A percentile compares a stretch with the other conserved stretches of the same genome.
phyloP scores from a whole-genome alignment of 306 rosid genomes.

The Castanea crenata region DNA sequence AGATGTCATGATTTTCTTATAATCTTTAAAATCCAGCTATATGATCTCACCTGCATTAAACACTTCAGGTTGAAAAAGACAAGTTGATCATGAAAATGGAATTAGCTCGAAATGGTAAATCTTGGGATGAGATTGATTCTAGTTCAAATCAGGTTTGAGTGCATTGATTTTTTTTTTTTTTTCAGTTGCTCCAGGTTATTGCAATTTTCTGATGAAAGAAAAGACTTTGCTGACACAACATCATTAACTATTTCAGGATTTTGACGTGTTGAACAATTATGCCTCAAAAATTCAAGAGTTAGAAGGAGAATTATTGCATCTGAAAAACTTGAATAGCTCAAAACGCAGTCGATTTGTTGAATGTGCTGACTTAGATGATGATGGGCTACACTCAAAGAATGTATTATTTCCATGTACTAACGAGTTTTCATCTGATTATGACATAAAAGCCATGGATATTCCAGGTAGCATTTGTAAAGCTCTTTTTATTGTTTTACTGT shows the following conservation, averaged over 20 bases:
- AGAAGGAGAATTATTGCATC: slow-evolving; percentile 58
- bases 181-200: neutral
- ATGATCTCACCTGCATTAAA: slow-evolving; percentile 17
- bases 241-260: slow-evolving; percentile 51
- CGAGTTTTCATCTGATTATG: slow-evolving; percentile 65
- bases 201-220: neutral
- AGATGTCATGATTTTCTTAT: neutral
- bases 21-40: neutral
- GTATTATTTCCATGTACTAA: slow-evolving; percentile 49
- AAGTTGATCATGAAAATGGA: slow-evolving; percentile 71
- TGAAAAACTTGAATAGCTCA: slow-evolving; percentile 39
- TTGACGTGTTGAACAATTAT: slow-evolving; percentile 65
- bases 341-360: slow-evolving; percentile 46
- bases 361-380: slow-evolving; percentile 62
- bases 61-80: slow-evolving; percentile 82
- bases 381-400: slow-evolving; percentile 48
- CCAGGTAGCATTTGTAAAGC: slow-evolving; percentile 47
- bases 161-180: neutral
- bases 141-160: slow-evolving; percentile 58
- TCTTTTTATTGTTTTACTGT: neutral
- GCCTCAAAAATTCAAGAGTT: slow-evolving; percentile 78
- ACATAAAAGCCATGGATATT: slow-evolving; percentile 53
- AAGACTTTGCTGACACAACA: slow-evolving; percentile 5
- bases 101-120: slow-evolving; percentile 71
- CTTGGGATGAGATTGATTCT: slow-evolving; percentile 94